These are phyloP conservation scores for Diospyros kaki DNA, from an alignment of 148 eudicot genomes.

Conservation along the genomic window DNA sequence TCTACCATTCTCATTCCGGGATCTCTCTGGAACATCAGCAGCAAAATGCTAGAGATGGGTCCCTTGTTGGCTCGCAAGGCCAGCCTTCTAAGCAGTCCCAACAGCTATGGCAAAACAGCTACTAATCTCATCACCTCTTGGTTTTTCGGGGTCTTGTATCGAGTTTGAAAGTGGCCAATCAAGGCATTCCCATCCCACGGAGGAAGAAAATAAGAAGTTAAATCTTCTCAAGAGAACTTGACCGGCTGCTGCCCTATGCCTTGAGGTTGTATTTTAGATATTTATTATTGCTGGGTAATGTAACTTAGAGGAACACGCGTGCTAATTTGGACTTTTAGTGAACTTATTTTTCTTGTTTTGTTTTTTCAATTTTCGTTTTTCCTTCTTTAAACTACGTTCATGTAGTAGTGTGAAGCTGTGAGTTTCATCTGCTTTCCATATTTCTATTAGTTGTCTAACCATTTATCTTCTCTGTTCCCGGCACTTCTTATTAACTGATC, in stretches of 20 bases:
- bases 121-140: conserved; percentile 42
- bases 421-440: neutral
- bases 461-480: neutral
- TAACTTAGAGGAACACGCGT: conserved; percentile 32
- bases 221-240: conserved; percentile 8
- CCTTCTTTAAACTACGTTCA: neutral
- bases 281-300: conserved; percentile 33
- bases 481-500: no score
- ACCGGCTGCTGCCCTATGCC: conserved; percentile 49
- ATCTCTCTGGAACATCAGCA: conserved; percentile 69
- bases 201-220: conserved; percentile 5
- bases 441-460: neutral
- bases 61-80: conserved; percentile 57
- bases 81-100: conserved; percentile 78
- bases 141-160: conserved; percentile 47
- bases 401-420: neutral
- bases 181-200: neutral
- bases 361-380: neutral
- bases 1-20: conserved; percentile 70
- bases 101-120: conserved; percentile 76
- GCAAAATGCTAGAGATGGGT: conserved; percentile 70
- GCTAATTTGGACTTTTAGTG: conserved; percentile 36
- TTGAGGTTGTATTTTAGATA: conserved; percentile 39
- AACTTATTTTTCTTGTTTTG: neutral
- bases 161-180: conserved; percentile 37